Evolutionary conservation across 345 rosid species (phyloP).

Genomic region (Hirschfeldia incana): DNA sequence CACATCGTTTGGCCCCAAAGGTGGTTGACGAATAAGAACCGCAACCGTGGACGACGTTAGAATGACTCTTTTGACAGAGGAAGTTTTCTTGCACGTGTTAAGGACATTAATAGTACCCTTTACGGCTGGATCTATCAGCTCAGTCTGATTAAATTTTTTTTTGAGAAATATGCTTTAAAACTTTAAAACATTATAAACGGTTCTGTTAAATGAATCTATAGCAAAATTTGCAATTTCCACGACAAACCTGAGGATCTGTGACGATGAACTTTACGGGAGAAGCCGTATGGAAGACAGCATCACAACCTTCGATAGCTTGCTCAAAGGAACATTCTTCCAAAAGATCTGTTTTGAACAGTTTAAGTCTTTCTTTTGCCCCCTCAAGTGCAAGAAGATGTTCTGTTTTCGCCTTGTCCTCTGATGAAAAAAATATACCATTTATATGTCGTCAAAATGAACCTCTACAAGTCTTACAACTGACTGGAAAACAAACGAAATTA

Average conservation of each 20-base stretch:
- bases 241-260: slow-evolving; percentile 43
- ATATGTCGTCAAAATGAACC: neutral
- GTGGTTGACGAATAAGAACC: slow-evolving; percentile 28
- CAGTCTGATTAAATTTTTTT: neutral
- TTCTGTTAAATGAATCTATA: neutral
- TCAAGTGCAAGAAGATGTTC: slow-evolving; percentile 38
- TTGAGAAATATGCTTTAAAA: neutral
- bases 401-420: slow-evolving; percentile 44
- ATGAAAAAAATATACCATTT: neutral
- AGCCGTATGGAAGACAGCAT: slow-evolving; percentile 63
- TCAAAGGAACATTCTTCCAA: slow-evolving; percentile 44
- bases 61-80: slow-evolving; percentile 52
- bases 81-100: slow-evolving; percentile 40
- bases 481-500: no score
- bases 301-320: slow-evolving; percentile 50
- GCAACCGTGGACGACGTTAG: slow-evolving; percentile 52
- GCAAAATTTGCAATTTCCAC: neutral
- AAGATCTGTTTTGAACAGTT: slow-evolving; percentile 38
- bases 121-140: slow-evolving; percentile 41
- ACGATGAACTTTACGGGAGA: slow-evolving; percentile 45
- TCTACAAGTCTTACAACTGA: neutral
- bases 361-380: slow-evolving; percentile 42
- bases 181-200: neutral
- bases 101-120: slow-evolving; percentile 58
- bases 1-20: slow-evolving; percentile 29